These are phyloP conservation scores for Penicillium sp. DNA, from an alignment of 2,329 filamentous ascomycete genomes.

Conservation along the genomic window DNA sequence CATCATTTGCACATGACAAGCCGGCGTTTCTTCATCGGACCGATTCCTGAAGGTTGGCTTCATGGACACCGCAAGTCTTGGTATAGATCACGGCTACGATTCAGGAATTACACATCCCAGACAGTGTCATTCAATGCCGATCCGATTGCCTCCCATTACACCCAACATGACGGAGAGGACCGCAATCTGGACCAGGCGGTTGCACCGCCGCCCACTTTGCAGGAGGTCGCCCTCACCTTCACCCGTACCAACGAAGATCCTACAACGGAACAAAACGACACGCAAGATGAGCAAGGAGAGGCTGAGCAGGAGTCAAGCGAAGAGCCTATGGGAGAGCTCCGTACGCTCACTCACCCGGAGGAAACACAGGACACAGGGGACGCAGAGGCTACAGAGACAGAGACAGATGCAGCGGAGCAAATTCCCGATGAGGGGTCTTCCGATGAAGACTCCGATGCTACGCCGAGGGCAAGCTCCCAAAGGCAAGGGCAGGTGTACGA, in stretches of 20 bases:
- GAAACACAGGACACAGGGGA: conserved; percentile 12
- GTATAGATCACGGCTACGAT: conserved; percentile 49
- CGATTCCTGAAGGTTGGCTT: conserved; percentile 61
- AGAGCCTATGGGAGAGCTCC: conserved; percentile 17
- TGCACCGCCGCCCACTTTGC: conserved; percentile 7
- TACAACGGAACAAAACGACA: conserved; percentile 8
- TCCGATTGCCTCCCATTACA: conserved; percentile 41
- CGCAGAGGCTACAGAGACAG: conserved; percentile 1
- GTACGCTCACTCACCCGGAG: conserved; percentile 22
- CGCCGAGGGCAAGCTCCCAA: conserved; percentile 11
- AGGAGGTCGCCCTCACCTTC: conserved; percentile 14
- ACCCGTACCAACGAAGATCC: conserved; percentile 16
- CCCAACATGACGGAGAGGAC: conserved; percentile 31
- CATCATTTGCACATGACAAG: conserved; percentile 59
- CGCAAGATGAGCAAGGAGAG: conserved; percentile 11
- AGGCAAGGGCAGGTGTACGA: conserved; percentile 8
- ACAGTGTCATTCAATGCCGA: conserved; percentile 51
- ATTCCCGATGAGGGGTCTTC: neutral
- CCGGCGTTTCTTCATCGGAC: conserved; percentile 60
- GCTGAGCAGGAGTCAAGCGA: conserved; percentile 1
- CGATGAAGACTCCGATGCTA: conserved; percentile 12
- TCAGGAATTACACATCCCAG: conserved; percentile 45
- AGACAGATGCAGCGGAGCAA: neutral
- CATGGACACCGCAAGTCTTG: conserved; percentile 59
- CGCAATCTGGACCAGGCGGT: conserved; percentile 18